Conservation (phyloP, 768 basidiomycete species). For the Neoboletus subvelutipes region DNA sequence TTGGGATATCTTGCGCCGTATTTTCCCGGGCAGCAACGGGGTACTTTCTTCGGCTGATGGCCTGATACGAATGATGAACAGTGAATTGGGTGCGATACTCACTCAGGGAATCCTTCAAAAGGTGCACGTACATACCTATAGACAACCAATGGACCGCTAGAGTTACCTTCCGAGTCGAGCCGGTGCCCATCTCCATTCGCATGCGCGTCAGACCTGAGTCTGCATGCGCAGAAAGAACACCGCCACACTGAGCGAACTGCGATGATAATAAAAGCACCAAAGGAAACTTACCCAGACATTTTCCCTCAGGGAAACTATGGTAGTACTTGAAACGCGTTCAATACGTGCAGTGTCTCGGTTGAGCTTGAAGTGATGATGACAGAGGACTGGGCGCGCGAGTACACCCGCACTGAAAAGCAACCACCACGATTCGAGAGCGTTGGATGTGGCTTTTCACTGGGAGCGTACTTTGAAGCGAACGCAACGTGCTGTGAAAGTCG, state of each 20-base stretch:
- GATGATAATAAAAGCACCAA: background rate
- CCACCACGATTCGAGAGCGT: background rate
- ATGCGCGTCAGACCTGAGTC: background rate
- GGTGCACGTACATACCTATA: background rate
- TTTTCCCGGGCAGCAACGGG: constrained; percentile 10
- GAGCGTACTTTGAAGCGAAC: no score
- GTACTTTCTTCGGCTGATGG: constrained; percentile 2
- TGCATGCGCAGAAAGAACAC: background rate
- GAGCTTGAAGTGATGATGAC: background rate
- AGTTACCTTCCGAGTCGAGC: background rate
- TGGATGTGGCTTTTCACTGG: constrained; percentile 2
- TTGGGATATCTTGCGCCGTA: background rate
- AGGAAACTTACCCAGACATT: constrained; percentile 1
- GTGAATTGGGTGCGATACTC: background rate
- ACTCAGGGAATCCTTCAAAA: no score
- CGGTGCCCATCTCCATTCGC: background rate
- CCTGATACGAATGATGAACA: background rate
- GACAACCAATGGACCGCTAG: background rate
- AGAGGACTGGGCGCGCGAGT: background rate
- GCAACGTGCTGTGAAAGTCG: no score
- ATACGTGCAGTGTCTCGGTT: background rate
- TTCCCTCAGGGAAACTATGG: background rate
- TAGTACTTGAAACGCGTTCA: background rate
- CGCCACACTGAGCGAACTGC: background rate
- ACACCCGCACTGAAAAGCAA: no score